Base-by-base conservation (phyloP, 768 basidiomycete species). In the Pisolithus microcarpus region DNA sequence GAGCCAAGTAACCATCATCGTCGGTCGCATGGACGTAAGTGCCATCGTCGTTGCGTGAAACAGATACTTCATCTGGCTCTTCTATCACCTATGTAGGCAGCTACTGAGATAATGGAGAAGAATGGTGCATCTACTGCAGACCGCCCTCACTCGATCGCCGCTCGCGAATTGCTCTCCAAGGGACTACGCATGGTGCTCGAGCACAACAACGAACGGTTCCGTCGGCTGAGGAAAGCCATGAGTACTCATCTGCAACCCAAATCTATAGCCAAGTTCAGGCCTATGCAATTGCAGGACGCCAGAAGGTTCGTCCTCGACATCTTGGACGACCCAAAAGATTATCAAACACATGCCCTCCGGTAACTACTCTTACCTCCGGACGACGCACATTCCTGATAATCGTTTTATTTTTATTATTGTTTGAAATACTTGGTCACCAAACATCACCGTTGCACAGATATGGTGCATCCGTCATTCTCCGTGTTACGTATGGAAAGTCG, bases 71-170 rank as follows among this genome's bases (percentile, higher is more conserved):
- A 10, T 34, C 10, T 13, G 13, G 15, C 11, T 10, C 16, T 49
- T 15, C 7, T 7, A 24, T n/a, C 28, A 13, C 50, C 15, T 66
- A 23, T 23, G 21, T 23, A 81, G 61, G 79, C 77, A 5, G 76
- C 78, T 0, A 67, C 74, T 0, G 78, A 82, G 9, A 75, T 82
- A 40, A 77, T 82, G 79, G 80, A 82, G 61, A 77, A 77, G 49
- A 75, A 78, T 51, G 80, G 80, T 0, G 72, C 71, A 0, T 58
- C 66, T 0, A 65, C 77, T 11, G 74, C 67, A 0, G 80, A 82
- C 56, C 65, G 81, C 43, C 81, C 81, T 7, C 59, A 59, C 1
- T 72, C 65, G 37, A 74, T 83, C 31, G 70, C 80, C 1, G 79
- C 75, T 0, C 76, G 76, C 0, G 79, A 81, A 42, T 71, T 77